These are phyloP conservation scores for Blastobotrys aristatus DNA, from an alignment of 1,139 yeast species.

Conservation along the genomic window DNA sequence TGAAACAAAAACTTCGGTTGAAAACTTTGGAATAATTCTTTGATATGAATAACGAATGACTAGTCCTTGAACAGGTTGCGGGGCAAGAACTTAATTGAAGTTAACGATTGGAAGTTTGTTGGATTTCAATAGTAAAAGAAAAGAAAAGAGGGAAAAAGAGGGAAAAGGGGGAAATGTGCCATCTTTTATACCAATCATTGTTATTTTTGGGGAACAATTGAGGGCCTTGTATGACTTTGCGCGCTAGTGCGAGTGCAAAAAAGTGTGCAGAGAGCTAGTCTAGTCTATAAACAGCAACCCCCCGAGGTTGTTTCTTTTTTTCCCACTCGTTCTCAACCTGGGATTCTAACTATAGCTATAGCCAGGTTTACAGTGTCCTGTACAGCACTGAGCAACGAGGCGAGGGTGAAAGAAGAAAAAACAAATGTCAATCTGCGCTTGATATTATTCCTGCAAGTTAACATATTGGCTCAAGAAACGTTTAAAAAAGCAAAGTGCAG, in stretches of 20 bases:
- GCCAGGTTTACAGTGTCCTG: no score
- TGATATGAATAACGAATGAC: slow-evolving; percentile 6
- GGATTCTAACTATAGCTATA: no score
- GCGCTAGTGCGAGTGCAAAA: background rate
- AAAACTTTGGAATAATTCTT: no score
- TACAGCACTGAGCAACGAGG: no score
- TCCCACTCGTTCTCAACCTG: no score
- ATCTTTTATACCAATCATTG: background rate
- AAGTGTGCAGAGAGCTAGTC: no score
- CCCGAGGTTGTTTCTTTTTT: background rate
- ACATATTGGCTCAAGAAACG: background rate
- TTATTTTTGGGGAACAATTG: background rate
- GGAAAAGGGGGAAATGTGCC: background rate
- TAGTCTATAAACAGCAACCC: background rate
- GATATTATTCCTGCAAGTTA: background rate
- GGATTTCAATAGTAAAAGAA: background rate
- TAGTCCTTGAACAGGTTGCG: background rate
- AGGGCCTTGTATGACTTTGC: no score
- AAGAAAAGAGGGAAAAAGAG: background rate
- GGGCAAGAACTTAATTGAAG: slow-evolving; percentile 1
- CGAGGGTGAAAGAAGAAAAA: background rate
- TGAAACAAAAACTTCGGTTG: slow-evolving; percentile 2
- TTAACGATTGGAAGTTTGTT: background rate
- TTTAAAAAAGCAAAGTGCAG: no score
- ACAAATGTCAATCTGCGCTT: background rate